Conservation (phyloP, 495 filamentous ascomycete genomes). For the Bryoglossum gracile region DNA sequence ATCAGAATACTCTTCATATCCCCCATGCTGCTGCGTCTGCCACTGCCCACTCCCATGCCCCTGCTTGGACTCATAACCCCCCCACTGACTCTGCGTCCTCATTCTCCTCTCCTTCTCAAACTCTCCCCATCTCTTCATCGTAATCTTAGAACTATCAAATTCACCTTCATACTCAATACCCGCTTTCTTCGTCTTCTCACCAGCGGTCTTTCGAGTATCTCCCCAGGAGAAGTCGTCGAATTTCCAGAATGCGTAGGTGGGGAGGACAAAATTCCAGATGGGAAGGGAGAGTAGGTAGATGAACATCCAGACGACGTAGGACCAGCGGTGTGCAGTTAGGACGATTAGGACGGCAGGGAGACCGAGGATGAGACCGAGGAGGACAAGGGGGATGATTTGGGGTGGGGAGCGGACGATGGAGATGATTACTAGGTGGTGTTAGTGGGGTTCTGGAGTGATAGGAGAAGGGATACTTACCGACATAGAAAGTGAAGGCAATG, state of each 20-base stretch:
- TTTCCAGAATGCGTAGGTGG: constrained; percentile 96
- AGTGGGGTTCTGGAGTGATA: constrained; percentile 13
- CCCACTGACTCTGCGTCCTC: constrained; percentile 17
- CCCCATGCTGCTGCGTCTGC: constrained; percentile 4
- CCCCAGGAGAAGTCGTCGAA: constrained; percentile 99
- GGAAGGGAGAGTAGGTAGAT: constrained; percentile 92
- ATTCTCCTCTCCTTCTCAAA: constrained; percentile 63
- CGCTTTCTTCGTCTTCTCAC: constrained; percentile 72
- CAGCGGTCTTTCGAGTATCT: constrained; percentile 92
- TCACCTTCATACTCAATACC: constrained; percentile 87
- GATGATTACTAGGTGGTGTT: constrained; percentile 57
- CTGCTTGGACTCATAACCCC: constrained; percentile 4
- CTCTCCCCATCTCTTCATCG: constrained; percentile 96
- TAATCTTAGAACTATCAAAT: constrained; percentile 96
- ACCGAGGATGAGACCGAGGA: constrained; percentile 88
- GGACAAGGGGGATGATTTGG: constrained; percentile 87
- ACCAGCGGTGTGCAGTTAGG: constrained; percentile 88
- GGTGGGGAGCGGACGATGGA: constrained; percentile 76
- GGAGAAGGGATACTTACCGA: constrained; percentile 54
- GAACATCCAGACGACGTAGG: constrained; percentile 94
- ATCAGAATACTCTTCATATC: constrained; percentile 24
- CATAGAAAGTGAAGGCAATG: constrained; percentile 94
- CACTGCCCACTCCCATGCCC: background rate
- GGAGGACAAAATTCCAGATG: constrained; percentile 96
- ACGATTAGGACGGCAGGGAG: constrained; percentile 90